Base-by-base conservation (phyloP, 2,329 filamentous ascomycete genomes). In the Metarhizium humberi region DNA sequence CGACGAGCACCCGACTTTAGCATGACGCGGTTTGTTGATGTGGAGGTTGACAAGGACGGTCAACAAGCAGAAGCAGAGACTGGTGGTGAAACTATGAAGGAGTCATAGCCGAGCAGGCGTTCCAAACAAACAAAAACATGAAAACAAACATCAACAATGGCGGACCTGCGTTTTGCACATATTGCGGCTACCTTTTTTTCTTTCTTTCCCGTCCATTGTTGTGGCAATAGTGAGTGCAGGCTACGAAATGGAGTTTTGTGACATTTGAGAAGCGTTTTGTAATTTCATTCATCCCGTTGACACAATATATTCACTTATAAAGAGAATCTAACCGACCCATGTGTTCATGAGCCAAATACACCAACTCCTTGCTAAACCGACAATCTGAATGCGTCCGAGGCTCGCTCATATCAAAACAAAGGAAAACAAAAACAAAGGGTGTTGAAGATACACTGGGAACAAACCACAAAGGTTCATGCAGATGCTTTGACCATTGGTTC, bases 11-110 rank as follows among this genome's bases (percentile, higher is more conserved):
- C 75, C 40, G 80, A 82, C 53, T 80, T 81, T 56, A 77, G 77
- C 63, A 78, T 82, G 72, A 84, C 80, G 29, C 79, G 74, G 56
- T 81, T 82, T 55, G 72, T 69, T 32, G 67, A 67, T 32, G 75
- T 77, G 50, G 74, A 77, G 38, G 70, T 73, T 51, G 71, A 76
- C 59, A 75, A 78, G 60, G 57, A 63, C 54, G 51, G 51, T 18
- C 48, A 57, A 6, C 47, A 51, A 3, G 51, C 53, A 50, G 13
- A 63, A 52, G 60, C 53, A 50, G 13, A 63, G 52, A 59, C 61
- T 13, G 64, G 59, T 18, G 62, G 61, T 51, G 56, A 59, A 51
- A 56, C 56, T 34, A 61, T 63, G 56, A 55, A 60, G 16, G 62
- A 63, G 53, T 63, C 61, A 47, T 47, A 61, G 54, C 59, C 61